These are phyloP conservation scores for Nakazawaea pomicola DNA, from an alignment of 805 yeast genomes.

Conservation along the genomic window DNA sequence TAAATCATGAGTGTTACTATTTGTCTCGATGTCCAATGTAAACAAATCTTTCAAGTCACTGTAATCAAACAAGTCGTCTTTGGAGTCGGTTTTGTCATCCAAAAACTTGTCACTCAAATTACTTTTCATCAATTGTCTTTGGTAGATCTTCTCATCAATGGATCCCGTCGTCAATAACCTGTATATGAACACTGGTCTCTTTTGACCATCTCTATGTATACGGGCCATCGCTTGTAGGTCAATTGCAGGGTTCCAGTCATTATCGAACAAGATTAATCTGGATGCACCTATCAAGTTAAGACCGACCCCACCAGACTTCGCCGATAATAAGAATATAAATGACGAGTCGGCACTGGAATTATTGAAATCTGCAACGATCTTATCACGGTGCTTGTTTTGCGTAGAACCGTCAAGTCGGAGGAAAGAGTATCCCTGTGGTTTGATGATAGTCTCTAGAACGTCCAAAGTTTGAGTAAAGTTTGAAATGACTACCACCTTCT, in stretches of 20 bases:
- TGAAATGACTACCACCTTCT: constrained; percentile 82
- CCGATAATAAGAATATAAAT: constrained; percentile 72
- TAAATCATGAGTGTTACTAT: constrained; percentile 74
- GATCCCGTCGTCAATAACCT: constrained; percentile 83
- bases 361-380: constrained; percentile 68
- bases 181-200: constrained; percentile 70
- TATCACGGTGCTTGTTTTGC: constrained; percentile 58
- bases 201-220: constrained; percentile 92
- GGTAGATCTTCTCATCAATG: constrained; percentile 91
- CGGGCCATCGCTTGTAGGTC: constrained; percentile 96
- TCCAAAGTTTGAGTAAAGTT: constrained; percentile 87
- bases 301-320: constrained; percentile 94
- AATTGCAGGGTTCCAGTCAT: constrained; percentile 95
- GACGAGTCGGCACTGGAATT: constrained; percentile 29
- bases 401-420: constrained; percentile 82
- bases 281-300: constrained; percentile 88
- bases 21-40: constrained; percentile 43
- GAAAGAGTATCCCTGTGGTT: constrained; percentile 43
- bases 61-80: constrained; percentile 62
- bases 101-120: constrained; percentile 73
- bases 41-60: constrained; percentile 74
- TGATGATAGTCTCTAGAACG: constrained; percentile 55
- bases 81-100: constrained; percentile 35
- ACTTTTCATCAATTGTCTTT: constrained; percentile 81
- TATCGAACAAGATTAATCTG: constrained; percentile 76